phyloP scores from a whole-genome alignment of 176 grass and related monocot species.

The Ananas comosus region DNA sequence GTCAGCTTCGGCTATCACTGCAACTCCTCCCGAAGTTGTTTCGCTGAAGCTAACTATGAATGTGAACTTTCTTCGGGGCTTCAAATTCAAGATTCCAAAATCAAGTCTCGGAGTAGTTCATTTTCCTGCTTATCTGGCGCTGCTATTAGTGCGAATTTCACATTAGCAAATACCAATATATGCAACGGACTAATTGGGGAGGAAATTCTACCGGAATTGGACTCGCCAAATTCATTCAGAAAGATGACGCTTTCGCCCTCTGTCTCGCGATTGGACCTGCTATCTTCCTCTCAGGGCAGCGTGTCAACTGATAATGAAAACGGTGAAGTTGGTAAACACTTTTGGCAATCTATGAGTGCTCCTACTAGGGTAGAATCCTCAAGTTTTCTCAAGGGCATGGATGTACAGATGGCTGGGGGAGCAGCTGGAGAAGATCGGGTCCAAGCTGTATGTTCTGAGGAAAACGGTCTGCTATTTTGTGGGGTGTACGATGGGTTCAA shows the following conservation, averaged over 20 bases:
- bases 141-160: slow-evolving; percentile 94
- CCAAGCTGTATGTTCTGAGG: slow-evolving; percentile 97
- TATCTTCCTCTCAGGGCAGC: slow-evolving; percentile 44
- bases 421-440: slow-evolving; percentile 98
- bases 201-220: slow-evolving; percentile 91
- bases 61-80: slow-evolving; percentile 29
- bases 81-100: slow-evolving; percentile 40
- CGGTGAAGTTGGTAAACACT: slow-evolving; percentile 50
- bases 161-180: slow-evolving; percentile 92
- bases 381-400: slow-evolving; percentile 70
- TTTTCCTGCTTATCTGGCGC: slow-evolving; percentile 97
- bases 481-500: slow-evolving; percentile 99
- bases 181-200: slow-evolving; percentile 83
- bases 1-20: slow-evolving; percentile 26
- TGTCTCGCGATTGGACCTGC: slow-evolving; percentile 62
- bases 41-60: slow-evolving; percentile 34
- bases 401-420: slow-evolving; percentile 88
- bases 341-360: slow-evolving; percentile 48
- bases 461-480: slow-evolving; percentile 95
- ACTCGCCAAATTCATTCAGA: slow-evolving; percentile 93
- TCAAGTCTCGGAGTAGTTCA: slow-evolving; percentile 49
- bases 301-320: slow-evolving; percentile 34
- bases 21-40: slow-evolving; percentile 16
- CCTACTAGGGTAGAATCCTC: slow-evolving; percentile 46
- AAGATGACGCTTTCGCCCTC: slow-evolving; percentile 84